Percentiles rank a stretch among this genome's conserved stretches.
phyloP scores from a whole-genome alignment of 495 filamentous ascomycete species.

The Haplographium delicatum region DNA sequence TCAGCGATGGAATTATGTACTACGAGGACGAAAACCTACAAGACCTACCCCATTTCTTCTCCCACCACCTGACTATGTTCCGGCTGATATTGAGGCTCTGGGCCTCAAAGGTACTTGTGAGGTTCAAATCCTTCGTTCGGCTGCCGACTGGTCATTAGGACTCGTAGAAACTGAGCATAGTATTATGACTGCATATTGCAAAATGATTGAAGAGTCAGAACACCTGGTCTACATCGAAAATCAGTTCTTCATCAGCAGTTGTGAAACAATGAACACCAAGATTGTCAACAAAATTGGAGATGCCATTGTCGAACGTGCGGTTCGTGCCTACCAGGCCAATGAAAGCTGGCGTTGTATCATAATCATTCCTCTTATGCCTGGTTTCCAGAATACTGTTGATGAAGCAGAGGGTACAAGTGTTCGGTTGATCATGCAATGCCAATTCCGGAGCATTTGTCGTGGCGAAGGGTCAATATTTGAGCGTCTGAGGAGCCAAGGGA shows the following conservation, averaged over 20 bases:
- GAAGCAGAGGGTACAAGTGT: slow-evolving; percentile 90
- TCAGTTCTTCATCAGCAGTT: slow-evolving; percentile 97
- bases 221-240: slow-evolving; percentile 99
- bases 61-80: slow-evolving; percentile 86
- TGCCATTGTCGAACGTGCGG: slow-evolving; percentile 86
- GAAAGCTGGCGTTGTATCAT: slow-evolving; percentile 95
- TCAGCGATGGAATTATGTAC: slow-evolving; percentile 97
- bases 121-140: slow-evolving; percentile 90
- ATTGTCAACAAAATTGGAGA: slow-evolving; percentile 95
- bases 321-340: slow-evolving; percentile 73
- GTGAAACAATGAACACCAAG: slow-evolving; percentile 76
- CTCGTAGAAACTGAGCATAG: slow-evolving; percentile 84
- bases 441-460: slow-evolving; percentile 94
- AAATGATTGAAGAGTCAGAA: slow-evolving; percentile 89
- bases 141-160: slow-evolving; percentile 85
- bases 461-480: slow-evolving; percentile 92
- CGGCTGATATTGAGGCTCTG: slow-evolving; percentile 76
- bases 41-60: slow-evolving; percentile 90
- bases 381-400: slow-evolving; percentile 96
- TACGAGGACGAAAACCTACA: slow-evolving; percentile 89
- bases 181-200: slow-evolving; percentile 93
- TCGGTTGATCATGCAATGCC: slow-evolving; percentile 94
- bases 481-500: slow-evolving; percentile 69
- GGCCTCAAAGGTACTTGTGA: slow-evolving; percentile 92
- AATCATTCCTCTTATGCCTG: slow-evolving; percentile 92